Conservation (phyloP, 257 asterid genomes). For the Osmanthus fragrans region DNA sequence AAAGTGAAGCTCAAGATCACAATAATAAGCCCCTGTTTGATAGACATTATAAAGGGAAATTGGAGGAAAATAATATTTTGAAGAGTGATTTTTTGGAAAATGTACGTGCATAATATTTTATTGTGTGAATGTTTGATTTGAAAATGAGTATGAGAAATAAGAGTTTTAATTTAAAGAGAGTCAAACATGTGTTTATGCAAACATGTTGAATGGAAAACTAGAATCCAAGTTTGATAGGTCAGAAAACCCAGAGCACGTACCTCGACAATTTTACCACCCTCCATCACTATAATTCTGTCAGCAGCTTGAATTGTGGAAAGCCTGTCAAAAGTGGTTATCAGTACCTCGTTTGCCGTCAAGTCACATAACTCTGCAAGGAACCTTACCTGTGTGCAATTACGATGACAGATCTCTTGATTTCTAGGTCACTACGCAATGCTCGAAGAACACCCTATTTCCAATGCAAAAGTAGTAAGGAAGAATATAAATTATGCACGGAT, state of each 20-base stretch:
- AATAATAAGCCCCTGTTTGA: too few species aligned
- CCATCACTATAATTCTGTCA: slow-evolving; percentile 84
- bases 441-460: slow-evolving; percentile 67
- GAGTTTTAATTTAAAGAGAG: too few species aligned
- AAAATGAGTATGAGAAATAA: too few species aligned
- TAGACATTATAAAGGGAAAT: too few species aligned
- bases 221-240: not conserved
- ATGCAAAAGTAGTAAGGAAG: slow-evolving; percentile 21
- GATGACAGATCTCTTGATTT: slow-evolving; percentile 68
- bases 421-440: slow-evolving; percentile 53
- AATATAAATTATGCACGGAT: slow-evolving; percentile 11
- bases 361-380: not conserved
- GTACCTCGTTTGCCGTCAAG: slow-evolving; percentile 1
- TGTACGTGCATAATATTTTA: too few species aligned
- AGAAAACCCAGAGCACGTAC: slow-evolving; percentile 34
- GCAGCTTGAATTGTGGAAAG: slow-evolving; percentile 91
- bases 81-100: too few species aligned
- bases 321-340: slow-evolving; percentile 46
- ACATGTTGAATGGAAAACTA: not conserved
- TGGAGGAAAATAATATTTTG: too few species aligned
- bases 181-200: not conserved
- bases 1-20: not conserved
- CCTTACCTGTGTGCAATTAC: slow-evolving; percentile 88
- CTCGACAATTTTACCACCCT: slow-evolving; percentile 81
- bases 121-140: too few species aligned